Conservation (phyloP, 208 protist genomes). For the Tritrichomonas foetus region DNA sequence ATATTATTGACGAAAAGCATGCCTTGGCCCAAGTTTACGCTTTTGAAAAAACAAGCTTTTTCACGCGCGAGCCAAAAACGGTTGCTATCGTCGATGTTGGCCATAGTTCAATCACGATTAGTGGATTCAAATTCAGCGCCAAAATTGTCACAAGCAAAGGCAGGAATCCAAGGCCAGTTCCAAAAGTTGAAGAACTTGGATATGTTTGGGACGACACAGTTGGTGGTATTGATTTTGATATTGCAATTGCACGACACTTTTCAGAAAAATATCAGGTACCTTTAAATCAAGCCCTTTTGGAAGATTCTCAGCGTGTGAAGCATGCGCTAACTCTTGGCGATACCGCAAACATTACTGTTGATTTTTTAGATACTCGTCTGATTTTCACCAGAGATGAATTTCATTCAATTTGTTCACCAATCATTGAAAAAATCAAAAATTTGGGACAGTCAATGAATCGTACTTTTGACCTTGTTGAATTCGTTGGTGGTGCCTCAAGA, state of each 20-base stretch:
- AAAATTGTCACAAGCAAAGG: not conserved
- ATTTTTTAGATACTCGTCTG: not conserved
- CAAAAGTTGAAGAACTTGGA: not conserved
- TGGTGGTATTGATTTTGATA: slow-evolving; percentile 8
- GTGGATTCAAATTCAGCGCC: not conserved
- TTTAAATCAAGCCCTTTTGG: not conserved
- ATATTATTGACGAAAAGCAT: not conserved
- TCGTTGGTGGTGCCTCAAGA: not conserved
- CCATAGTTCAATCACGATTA: not conserved
- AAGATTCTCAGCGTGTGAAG: not conserved
- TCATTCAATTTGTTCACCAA: not conserved
- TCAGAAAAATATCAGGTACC: not conserved
- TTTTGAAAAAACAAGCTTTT: slow-evolving; percentile 31
- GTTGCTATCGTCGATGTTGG: slow-evolving; percentile 22
- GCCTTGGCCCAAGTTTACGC: not conserved
- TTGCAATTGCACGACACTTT: not conserved
- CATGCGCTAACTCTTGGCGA: not conserved
- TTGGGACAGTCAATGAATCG: not conserved
- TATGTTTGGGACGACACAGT: slow-evolving; percentile 15
- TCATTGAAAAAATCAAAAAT: not conserved
- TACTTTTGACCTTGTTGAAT: not conserved
- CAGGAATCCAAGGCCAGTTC: not conserved
- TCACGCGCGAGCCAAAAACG: not conserved
- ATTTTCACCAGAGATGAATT: not conserved
- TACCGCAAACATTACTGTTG: not conserved